These are phyloP conservation scores for Aspergillus neoniger DNA, from an alignment of 2,329 filamentous ascomycete genomes.

Conservation along the genomic window DNA sequence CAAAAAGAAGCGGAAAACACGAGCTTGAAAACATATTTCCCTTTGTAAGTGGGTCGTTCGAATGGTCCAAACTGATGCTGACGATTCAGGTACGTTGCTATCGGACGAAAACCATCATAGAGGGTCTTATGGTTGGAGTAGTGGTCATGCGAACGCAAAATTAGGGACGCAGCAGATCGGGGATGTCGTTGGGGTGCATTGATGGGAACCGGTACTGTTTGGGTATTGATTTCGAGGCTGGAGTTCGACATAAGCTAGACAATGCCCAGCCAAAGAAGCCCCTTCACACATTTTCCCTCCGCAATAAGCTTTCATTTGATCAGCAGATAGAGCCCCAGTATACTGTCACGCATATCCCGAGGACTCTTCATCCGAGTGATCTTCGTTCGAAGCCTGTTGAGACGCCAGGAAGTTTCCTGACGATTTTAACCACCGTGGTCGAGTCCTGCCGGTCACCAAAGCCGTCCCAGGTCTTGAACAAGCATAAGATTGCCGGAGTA, in stretches of 20 bases:
- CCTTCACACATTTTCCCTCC: neutral
- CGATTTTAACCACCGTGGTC: neutral
- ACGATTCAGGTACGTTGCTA: constrained; percentile 45
- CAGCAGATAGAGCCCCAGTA: neutral
- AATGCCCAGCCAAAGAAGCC: constrained; percentile 3
- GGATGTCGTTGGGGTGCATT: neutral
- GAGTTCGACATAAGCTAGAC: constrained; percentile 1
- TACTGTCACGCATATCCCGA: neutral
- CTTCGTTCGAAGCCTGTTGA: neutral
- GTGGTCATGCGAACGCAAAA: neutral
- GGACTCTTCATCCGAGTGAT: neutral
- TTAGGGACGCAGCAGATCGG: neutral
- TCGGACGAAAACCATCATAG: constrained; percentile 40
- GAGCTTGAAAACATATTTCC: constrained; percentile 48
- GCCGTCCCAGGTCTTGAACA: neutral
- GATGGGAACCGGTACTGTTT: neutral
- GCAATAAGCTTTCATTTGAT: neutral
- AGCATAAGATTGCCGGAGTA: neutral
- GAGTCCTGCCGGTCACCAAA: neutral
- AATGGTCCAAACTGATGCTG: constrained; percentile 12
- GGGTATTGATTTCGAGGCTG: neutral
- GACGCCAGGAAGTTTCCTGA: neutral
- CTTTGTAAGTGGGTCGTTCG: constrained; percentile 39
- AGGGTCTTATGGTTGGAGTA: neutral
- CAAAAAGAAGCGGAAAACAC: constrained; percentile 40